Base-by-base conservation (phyloP, 768 basidiomycete genomes). In the Amanita subjunquillea region DNA sequence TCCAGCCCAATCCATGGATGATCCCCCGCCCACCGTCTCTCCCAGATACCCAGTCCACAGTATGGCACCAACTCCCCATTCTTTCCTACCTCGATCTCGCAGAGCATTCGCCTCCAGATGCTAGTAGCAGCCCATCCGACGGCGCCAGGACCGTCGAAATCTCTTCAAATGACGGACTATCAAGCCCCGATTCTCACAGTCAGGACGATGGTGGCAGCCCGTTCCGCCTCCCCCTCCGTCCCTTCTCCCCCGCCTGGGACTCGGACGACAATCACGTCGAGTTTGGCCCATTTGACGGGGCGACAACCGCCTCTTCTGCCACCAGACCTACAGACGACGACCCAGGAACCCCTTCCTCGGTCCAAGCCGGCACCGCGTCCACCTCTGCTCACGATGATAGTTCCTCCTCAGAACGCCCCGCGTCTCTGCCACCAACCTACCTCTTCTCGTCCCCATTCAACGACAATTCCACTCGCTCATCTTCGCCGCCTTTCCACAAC, bases 11-110 rank as follows among this genome's bases (percentile, higher is more conserved):
- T 45, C 73, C 71, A 15, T 66, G 74, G 41, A 68, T 67, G 7
- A 52, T 30, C 9, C 8, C 30, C 0, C 9, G 17, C 17, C 51
- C 32, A 4, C n/a, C 44, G 2, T 10, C 42, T 9, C 57, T 60
- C 36, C 60, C 27, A 52, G 67, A 57, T 29, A 74, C 17, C 17
- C 17, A 74, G 4, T 82, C 83, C 32, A 83, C 83, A 1, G 82
- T 83, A 29, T 87, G 85, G 85, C 71, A 72, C 13, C 77, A 80
- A 34, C 70, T 70, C 3, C 74, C 73, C 10, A 77, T 83, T 20
- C 76, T 78, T 5, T 74, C 77, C 25, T 86, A 85, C 64, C 71
- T 86, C 25, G 60, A 67, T 56, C 50, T 29, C 60, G 57, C 17
- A 17, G 17, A 13, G 1, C 32, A 13, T 12, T 34, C 32, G 10